Evolutionary conservation across 306 rosid genomes (phyloP).

Genomic region (Albizia julibrissin): DNA sequence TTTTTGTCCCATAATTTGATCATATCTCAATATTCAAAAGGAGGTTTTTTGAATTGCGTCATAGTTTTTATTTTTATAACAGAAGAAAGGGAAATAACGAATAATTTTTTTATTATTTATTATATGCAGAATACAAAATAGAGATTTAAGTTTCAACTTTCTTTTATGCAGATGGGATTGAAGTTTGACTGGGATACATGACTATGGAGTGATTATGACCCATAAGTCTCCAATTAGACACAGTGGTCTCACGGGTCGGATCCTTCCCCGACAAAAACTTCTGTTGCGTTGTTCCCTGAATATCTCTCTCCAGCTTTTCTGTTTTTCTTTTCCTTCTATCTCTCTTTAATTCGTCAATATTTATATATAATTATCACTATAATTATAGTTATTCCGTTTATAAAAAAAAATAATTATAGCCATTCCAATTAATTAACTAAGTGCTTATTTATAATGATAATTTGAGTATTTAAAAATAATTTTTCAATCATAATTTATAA

Average conservation of each 20-base stretch:
- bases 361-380: neutral
- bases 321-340: constrained; percentile 27
- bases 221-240: neutral
- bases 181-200: too few species aligned
- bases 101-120: too few species aligned
- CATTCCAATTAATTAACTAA: too few species aligned
- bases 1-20: too few species aligned
- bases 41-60: too few species aligned
- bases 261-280: neutral
- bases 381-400: too few species aligned
- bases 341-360: neutral
- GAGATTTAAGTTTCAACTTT: neutral
- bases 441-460: too few species aligned
- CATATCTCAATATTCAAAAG: too few species aligned
- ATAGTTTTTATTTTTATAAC: too few species aligned
- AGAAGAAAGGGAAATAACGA: too few species aligned
- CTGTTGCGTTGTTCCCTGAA: neutral
- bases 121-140: neutral
- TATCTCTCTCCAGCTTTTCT: constrained; percentile 32
- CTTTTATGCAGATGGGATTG: neutral
- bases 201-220: neutral
- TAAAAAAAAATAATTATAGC: too few species aligned
- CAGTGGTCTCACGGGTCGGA: neutral
- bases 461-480: accelerated
- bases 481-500: too few species aligned